Percentiles rank a stretch among this genome's conserved stretches.
phyloP scores from a whole-genome alignment of 2,329 filamentous ascomycete species.

The Claviceps sp. region DNA sequence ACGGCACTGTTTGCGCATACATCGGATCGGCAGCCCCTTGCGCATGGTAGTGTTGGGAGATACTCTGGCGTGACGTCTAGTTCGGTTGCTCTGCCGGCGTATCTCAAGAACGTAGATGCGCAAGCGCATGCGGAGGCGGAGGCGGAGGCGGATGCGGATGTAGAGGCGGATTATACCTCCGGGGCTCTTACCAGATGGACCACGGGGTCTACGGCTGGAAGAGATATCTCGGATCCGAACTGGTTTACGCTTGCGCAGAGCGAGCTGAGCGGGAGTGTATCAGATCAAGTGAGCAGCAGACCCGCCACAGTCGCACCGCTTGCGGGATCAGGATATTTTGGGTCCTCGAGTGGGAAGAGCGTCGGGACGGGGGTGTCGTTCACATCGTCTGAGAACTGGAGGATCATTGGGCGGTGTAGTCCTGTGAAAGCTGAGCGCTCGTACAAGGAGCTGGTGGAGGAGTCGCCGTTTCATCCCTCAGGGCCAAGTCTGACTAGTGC shows the following conservation, averaged over 20 bases:
- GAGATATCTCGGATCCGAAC: constrained; percentile 7
- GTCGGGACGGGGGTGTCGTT: constrained; percentile 19
- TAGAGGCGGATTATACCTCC: background rate
- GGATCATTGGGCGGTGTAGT: constrained; percentile 12
- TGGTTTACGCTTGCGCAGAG: constrained; percentile 10
- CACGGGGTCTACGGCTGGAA: constrained; percentile 3
- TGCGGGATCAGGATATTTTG: constrained; percentile 9
- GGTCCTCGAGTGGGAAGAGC: constrained; percentile 9
- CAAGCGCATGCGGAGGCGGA: too few relatives aligned
- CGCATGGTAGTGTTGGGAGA: constrained; percentile 12
- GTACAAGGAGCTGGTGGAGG: constrained; percentile 21
- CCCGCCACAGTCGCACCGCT: constrained; percentile 9
- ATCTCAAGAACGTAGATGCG: background rate
- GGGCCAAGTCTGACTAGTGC: constrained; percentile 14
- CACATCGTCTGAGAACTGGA: constrained; percentile 25
- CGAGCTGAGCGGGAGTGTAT: constrained; percentile 13
- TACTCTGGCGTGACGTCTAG: constrained; percentile 20
- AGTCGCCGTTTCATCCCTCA: constrained; percentile 25
- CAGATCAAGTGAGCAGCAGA: constrained; percentile 9
- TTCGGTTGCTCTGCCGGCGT: constrained; percentile 18
- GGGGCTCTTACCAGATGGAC: constrained; percentile 4
- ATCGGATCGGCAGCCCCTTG: constrained; percentile 5
- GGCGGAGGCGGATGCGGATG: too few relatives aligned
- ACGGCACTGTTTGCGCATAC: constrained; percentile 5
- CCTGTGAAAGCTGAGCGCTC: constrained; percentile 17